Percentiles rank a stretch among this genome's conserved stretches.
phyloP scores from a whole-genome alignment of 2,329 filamentous ascomycete genomes.

The Emericellopsis cladophorae region DNA sequence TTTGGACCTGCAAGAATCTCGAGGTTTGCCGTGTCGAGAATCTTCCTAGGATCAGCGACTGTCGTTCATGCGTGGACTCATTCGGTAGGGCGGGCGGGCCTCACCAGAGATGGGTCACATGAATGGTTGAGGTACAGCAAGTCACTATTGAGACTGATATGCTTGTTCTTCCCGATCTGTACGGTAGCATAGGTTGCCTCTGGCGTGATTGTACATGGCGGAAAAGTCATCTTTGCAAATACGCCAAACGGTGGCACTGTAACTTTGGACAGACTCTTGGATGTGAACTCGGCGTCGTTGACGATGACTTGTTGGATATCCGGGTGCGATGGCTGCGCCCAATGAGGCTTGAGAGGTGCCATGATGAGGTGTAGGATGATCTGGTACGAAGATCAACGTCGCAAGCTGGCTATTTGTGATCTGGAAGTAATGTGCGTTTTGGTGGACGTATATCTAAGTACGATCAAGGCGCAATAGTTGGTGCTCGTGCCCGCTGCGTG shows the following conservation, averaged over 20 bases:
- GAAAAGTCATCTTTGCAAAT: slow-evolving; percentile 54
- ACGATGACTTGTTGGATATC: slow-evolving; percentile 42
- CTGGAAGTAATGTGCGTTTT: too few relatives aligned
- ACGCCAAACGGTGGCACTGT: slow-evolving; percentile 48
- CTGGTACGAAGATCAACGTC: too few relatives aligned
- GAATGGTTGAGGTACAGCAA: slow-evolving; percentile 57
- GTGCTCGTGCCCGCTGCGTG: too few relatives aligned
- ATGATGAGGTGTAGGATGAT: slow-evolving; percentile 19
- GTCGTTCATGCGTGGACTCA: not conserved
- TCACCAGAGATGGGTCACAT: slow-evolving; percentile 51
- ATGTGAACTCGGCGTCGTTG: slow-evolving; percentile 40
- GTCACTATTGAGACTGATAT: slow-evolving; percentile 53
- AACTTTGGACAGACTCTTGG: slow-evolving; percentile 45
- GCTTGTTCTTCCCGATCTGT: slow-evolving; percentile 40
- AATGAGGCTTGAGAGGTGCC: slow-evolving; percentile 45
- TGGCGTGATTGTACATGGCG: slow-evolving; percentile 43
- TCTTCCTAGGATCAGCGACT: slow-evolving; percentile 19
- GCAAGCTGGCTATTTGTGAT: too few relatives aligned
- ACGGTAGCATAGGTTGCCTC: slow-evolving; percentile 52
- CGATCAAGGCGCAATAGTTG: too few relatives aligned
- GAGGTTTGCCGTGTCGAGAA: slow-evolving; percentile 45
- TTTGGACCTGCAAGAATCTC: slow-evolving; percentile 45
- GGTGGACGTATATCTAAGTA: too few relatives aligned
- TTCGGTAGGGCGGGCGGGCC: slow-evolving; percentile 13
- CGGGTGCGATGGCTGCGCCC: slow-evolving; percentile 48